Conservation (phyloP, 1,284 basidiomycete genomes). For the Naganishia cerealis region DNA sequence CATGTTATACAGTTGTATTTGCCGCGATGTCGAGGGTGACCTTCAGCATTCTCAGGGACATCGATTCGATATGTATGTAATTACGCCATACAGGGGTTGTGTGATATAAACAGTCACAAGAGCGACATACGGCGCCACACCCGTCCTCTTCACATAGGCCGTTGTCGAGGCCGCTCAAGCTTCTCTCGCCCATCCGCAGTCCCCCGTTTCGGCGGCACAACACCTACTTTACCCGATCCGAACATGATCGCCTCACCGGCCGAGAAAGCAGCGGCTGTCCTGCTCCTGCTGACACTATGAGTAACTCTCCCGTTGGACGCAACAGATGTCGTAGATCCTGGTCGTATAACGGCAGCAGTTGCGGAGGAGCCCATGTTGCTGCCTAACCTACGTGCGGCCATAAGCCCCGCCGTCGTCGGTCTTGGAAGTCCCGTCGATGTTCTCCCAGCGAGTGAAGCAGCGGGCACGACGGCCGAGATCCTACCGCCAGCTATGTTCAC, state of each 20-base stretch:
- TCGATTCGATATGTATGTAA: too few relatives aligned
- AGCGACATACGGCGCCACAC: neutral
- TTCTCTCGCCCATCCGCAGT: neutral
- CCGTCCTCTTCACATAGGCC: neutral
- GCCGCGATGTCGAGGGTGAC: too few relatives aligned
- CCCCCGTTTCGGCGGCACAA: neutral
- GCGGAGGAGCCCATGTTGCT: neutral
- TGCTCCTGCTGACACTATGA: neutral
- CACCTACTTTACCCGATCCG: neutral
- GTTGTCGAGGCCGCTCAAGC: conserved; percentile 1
- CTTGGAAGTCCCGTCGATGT: conserved; percentile 11
- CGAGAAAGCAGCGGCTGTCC: neutral
- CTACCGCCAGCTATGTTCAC: neutral
- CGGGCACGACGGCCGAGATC: neutral
- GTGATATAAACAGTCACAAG: too few relatives aligned
- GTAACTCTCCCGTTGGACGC: neutral
- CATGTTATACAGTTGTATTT: conserved; percentile 6
- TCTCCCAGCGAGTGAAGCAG: conserved; percentile 4
- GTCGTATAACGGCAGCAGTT: neutral
- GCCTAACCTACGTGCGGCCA: neutral
- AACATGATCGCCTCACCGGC: neutral
- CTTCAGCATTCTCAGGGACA: too few relatives aligned
- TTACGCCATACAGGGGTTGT: too few relatives aligned
- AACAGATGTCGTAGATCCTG: neutral
- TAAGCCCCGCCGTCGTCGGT: neutral